Evolutionary conservation across 129 eudicot genomes (phyloP).

Genomic region (Solidago caesia): DNA sequence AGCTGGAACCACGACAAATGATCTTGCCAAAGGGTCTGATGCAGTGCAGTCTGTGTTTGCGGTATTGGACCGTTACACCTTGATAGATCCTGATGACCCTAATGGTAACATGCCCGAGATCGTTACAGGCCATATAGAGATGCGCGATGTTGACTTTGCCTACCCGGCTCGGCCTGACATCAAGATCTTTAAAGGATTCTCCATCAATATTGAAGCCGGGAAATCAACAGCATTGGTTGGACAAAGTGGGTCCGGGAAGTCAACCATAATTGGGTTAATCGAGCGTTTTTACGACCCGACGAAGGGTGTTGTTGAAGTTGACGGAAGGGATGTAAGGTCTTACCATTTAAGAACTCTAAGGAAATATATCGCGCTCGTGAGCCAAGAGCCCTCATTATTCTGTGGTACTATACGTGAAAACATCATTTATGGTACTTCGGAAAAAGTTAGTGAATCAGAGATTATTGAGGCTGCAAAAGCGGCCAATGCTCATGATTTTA

Average conservation of each 20-base stretch:
- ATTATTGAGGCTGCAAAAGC: slow-evolving; percentile 70
- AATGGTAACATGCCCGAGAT: slow-evolving; percentile 48
- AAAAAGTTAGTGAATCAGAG: slow-evolving; percentile 51
- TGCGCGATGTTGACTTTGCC: slow-evolving; percentile 53
- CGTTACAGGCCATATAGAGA: slow-evolving; percentile 50
- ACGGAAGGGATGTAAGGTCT: slow-evolving; percentile 54
- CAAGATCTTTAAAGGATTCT: slow-evolving; percentile 49
- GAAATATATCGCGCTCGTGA: slow-evolving; percentile 56
- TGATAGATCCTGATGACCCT: slow-evolving; percentile 59
- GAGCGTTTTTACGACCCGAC: slow-evolving; percentile 38
- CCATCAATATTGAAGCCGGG: slow-evolving; percentile 15
- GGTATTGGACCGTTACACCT: slow-evolving; percentile 51
- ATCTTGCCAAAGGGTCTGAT: slow-evolving; percentile 62
- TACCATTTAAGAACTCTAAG: slow-evolving; percentile 35
- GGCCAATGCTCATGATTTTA: slow-evolving; percentile 78
- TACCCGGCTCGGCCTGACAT: slow-evolving; percentile 63
- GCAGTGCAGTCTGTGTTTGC: slow-evolving; percentile 70
- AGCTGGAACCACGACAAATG: slow-evolving; percentile 80
- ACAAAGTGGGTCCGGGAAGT: no score
- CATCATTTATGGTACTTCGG: slow-evolving; percentile 50
- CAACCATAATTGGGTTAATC: no score
- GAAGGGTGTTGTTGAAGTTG: slow-evolving; percentile 52
- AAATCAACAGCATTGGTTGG: no score
- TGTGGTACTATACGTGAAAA: slow-evolving; percentile 61
- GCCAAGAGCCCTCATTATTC: slow-evolving; percentile 71